Evolutionary conservation across 495 filamentous ascomycete genomes (phyloP), one percentile per base, ranked within the genome.

Genomic region (Penicillium alfredii): DNA sequence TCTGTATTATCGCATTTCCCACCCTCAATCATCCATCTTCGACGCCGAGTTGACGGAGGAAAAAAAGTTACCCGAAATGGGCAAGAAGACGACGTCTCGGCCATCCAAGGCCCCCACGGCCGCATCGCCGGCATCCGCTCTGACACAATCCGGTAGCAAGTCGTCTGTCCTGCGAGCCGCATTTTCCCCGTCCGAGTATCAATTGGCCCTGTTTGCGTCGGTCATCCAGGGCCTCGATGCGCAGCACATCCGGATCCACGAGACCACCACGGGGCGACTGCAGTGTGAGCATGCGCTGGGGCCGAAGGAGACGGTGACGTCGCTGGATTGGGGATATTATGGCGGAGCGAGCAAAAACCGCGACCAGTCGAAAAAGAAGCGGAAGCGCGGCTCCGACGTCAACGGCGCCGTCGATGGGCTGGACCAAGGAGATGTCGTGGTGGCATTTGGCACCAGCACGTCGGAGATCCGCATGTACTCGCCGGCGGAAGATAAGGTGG

Each of bases 181-280:
- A 3, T 80, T 78, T 55, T 69, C 72, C 1, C 76, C 76, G 6
- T 69, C 73, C 4, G 58, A 63, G 24, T 76, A 72, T 22, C 71
- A 74, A 58, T 63, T 77, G 45, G 63, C 73, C 8, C 63, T 78
- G 8, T 80, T 78, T 51, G 76, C 76, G 12, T 80, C 76, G 13
- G 66, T 75, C 19, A 73, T 78, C 35, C 74, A 76, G 39, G 73
- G 72, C 4, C 65, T 80, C 13, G 76, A 73, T 60, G 68, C 68
- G 17, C 73, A 78, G 42, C 72, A 76, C 40, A 60, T 80, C 16
- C 69, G 76, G 23, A 71, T 80, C 33, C 76, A 80, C 55, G 73
- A 78, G 45, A 76, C 72, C 11, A 66, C 51, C 35, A 78, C 74
- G 18, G 73, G 71, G 25, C 68, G 68, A 12, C 62, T 80, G 47